Base-by-base conservation (phyloP, 257 asterid genomes). In the Petunia secreta region DNA sequence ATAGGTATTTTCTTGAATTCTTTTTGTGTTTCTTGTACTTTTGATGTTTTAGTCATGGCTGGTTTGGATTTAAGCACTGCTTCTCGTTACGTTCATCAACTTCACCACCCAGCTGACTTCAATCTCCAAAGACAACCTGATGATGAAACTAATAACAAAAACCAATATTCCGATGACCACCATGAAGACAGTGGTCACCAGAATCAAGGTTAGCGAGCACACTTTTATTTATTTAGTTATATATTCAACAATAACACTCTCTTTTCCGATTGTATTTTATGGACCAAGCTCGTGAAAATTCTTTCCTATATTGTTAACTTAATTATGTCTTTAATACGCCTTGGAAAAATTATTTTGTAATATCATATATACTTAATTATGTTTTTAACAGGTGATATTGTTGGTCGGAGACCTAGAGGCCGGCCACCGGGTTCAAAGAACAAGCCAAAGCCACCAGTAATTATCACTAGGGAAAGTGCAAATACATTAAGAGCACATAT, bases 381-480 rank as follows among this genome's bases (percentile, higher is more conserved):
- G 3, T 39, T 3, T 68, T 46, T 46, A 44, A 1, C n/a, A 37
- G 58, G 58, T 44, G 82, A 79, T 54, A 65, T 69, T 13, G 79
- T 58, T 44, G 60, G 59, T 0, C 73, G 83, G 37, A 59, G 83
- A 71, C 71, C 83, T 11, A 68, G 83, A 40, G 83, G 83, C 0
- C 39, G 83, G 54, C 83, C 83, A 0, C 13, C 79, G 9, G 82
- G 82, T 1, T 79, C 81, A 2, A 79, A 79, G 36, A 78, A 78
- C 75, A 78, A 63, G 81, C 57, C 82, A 10, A 79, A 79, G 46
- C 83, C 83, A 43, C 71, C 83, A n/a, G 79, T 80, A 10, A 80
- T 80, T 25, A 80, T 80, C 71, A 67, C 79, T 8, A 55, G 83
- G 16, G 83, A 80, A 50, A 80, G 83, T 43, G 83, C 83, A 10